Conservation (phyloP, 495 filamentous ascomycete genomes). For the Pyrenopolyporus hunteri region DNA sequence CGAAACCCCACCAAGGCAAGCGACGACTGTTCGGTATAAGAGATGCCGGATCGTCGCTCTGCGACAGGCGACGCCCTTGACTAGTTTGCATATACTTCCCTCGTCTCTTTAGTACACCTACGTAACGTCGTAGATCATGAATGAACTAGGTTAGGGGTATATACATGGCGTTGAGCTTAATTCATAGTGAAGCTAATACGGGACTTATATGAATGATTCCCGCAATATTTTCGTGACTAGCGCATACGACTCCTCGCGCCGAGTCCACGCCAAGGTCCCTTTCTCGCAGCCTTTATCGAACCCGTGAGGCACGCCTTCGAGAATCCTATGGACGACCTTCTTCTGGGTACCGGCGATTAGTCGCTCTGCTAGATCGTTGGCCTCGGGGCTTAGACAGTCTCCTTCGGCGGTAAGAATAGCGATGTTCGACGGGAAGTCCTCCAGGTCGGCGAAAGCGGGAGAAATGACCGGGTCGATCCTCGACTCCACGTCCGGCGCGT, state of each 20-base stretch:
- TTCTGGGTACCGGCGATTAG: not conserved
- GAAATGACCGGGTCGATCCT: conserved; percentile 19
- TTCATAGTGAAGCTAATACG: too few species aligned
- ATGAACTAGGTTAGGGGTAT: too few species aligned
- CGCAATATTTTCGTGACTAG: not conserved
- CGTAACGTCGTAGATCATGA: too few species aligned
- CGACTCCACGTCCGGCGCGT: too few species aligned
- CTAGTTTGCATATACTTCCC: too few species aligned
- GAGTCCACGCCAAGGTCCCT: conserved; percentile 5
- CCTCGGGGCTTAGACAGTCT: conserved; percentile 18
- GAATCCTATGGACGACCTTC: conserved; percentile 2
- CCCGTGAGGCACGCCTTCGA: conserved; percentile 13
- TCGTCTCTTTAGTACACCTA: too few species aligned
- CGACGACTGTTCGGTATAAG: not conserved
- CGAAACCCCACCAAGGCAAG: not conserved
- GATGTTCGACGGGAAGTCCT: conserved; percentile 19
- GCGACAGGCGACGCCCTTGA: not conserved
- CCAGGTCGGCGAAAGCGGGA: conserved; percentile 10
- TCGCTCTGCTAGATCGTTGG: not conserved
- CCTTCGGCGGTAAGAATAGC: conserved; percentile 11
- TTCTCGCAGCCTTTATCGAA: conserved; percentile 14
- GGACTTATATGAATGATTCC: not conserved
- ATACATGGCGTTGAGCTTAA: too few species aligned
- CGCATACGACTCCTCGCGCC: conserved; percentile 8
- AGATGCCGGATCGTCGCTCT: not conserved